Percentiles rank a stretch among this genome's conserved stretches.
Conservation (phyloP, 2,329 filamentous ascomycete species). For the Cytospora schulzeri region DNA sequence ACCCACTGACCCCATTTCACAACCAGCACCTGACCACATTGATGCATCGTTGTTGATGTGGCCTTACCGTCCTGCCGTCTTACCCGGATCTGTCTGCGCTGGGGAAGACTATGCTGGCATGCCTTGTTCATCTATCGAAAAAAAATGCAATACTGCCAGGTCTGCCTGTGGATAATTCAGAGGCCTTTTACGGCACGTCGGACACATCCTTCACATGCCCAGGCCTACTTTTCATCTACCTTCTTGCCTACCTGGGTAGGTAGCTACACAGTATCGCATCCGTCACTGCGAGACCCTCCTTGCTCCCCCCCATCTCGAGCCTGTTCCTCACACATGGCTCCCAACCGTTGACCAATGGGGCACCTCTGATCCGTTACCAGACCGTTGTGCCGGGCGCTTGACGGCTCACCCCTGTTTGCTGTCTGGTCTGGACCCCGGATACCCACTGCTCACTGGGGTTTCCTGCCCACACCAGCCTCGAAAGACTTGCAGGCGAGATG, state of each 20-base stretch:
- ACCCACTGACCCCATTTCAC: background rate
- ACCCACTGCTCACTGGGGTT: background rate
- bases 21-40: background rate
- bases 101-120: conserved; percentile 1
- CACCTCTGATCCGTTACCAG: background rate
- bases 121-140: conserved; percentile 4
- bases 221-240: background rate
- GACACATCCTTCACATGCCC: background rate
- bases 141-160: background rate
- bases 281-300: background rate
- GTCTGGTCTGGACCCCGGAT: conserved; percentile 5
- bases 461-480: conserved; percentile 1
- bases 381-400: conserved; percentile 24
- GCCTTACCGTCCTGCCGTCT: conserved; percentile 3
- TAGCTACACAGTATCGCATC: background rate
- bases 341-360: conserved; percentile 3
- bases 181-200: background rate
- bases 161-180: background rate
- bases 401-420: background rate
- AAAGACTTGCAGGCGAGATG: conserved; percentile 25
- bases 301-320: background rate
- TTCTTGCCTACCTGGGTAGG: too few relatives aligned
- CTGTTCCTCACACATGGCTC: conserved; percentile 11
- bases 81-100: background rate
- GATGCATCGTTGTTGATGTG: background rate